Conservation (phyloP, 1,139 yeast species). For the Hemisphaericaspora xylanilytica region DNA sequence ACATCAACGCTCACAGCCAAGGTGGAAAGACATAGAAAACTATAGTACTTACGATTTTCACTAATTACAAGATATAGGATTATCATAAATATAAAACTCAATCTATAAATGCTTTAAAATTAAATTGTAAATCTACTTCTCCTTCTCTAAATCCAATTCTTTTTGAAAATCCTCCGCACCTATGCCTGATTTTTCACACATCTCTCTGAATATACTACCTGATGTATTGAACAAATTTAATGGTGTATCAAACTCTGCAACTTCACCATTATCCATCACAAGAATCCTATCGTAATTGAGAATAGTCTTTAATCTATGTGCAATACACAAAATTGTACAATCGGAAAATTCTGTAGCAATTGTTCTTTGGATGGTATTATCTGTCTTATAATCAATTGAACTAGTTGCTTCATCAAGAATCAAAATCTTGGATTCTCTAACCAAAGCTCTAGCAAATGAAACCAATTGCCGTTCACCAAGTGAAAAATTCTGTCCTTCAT, state of each 20-base stretch:
- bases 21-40: no score
- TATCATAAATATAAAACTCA: no score
- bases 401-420: slow-evolving; percentile 59
- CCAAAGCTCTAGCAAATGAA: slow-evolving; percentile 54
- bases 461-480: slow-evolving; percentile 55
- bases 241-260: slow-evolving; percentile 51
- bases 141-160: no score
- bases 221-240: slow-evolving; percentile 32
- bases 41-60: no score
- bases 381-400: slow-evolving; percentile 57
- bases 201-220: slow-evolving; percentile 38
- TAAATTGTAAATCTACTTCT: no score
- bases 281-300: slow-evolving; percentile 50
- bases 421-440: slow-evolving; percentile 47
- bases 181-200: slow-evolving; percentile 40
- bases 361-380: slow-evolving; percentile 48
- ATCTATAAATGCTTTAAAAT: not conserved
- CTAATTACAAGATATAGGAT: no score
- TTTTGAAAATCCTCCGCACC: slow-evolving; percentile 18
- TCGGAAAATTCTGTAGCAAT: slow-evolving; percentile 42
- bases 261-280: slow-evolving; percentile 52
- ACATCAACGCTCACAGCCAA: no score
- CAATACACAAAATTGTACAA: slow-evolving; percentile 54
- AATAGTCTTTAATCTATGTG: slow-evolving; percentile 55
- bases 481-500: slow-evolving; percentile 54